Evolutionary conservation across 345 rosid species (phyloP), one percentile per base, ranked within the genome.

Genomic region (Firmiana major): DNA sequence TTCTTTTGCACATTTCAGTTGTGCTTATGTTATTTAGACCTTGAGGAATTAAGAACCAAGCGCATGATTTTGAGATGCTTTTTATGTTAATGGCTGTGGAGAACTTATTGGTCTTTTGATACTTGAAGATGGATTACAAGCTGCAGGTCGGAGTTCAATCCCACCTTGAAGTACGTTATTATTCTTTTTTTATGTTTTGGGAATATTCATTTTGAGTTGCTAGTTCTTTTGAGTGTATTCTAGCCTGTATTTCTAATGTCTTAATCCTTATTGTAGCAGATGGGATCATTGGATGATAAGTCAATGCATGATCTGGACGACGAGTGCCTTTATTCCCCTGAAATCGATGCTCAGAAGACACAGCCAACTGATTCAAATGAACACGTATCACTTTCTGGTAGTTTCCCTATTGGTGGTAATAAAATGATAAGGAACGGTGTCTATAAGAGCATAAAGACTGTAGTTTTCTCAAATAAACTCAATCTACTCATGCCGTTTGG

Each of bases 401-500:
- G 78, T 60, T 83, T 84, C 7, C 82, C 59, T 19, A 36, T 71
- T 65, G 63, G 53, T 57, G 69, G 62, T 42, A 67, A 51, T 59
- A 82, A 79, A 62, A 71, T 43, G 63, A 75, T 80, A 76, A 79
- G 59, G 70, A 81, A 26, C 57, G 46, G 77, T 58, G 81, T 85
- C 11, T 85, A 46, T 67, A 81, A 62, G 81, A 91, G 95, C 83
- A 76, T 91, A 81, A 85, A 81, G 86, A 87, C 76, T 0, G 97
- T 93, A 19, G 80, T 95, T 82, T 89, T 95, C 64, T 91, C 99
- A 3, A 95, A 83, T 85, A 95, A 92, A 80, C 92, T 95, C 78
- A 95, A 95, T 78, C 82, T 89, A 78, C 93, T 93, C 76, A 84
- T 95, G 88, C 93, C 92, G 49, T 90, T 95, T 28, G 99, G 99